Conservation (phyloP, 2,329 filamentous ascomycete genomes). For the Pyrenochaeta sp. region DNA sequence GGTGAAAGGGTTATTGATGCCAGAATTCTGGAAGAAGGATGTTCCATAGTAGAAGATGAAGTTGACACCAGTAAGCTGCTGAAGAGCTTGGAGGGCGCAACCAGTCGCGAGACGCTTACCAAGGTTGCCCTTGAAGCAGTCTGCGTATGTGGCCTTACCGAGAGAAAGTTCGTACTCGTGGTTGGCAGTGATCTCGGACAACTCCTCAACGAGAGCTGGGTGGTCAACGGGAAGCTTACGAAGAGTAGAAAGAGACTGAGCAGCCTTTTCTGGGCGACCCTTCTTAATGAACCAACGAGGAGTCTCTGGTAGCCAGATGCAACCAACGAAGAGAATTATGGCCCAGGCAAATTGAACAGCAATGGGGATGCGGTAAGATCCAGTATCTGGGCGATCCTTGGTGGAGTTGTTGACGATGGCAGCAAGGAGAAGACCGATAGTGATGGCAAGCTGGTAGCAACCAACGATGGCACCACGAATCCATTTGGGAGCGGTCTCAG, state of each 20-base stretch:
- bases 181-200: constrained; percentile 71
- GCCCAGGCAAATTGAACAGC: constrained; percentile 79
- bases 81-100: constrained; percentile 77
- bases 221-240: constrained; percentile 69
- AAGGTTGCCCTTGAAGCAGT: constrained; percentile 57
- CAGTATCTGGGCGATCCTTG: constrained; percentile 62
- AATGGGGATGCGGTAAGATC: constrained; percentile 79
- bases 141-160: constrained; percentile 53
- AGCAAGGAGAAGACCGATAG: constrained; percentile 74
- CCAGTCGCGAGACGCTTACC: constrained; percentile 74
- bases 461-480: constrained; percentile 76
- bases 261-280: constrained; percentile 69
- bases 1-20: constrained; percentile 64
- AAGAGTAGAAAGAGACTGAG: constrained; percentile 68
- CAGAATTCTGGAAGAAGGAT: constrained; percentile 52
- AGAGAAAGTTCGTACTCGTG: constrained; percentile 78
- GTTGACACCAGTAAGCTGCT: constrained; percentile 70
- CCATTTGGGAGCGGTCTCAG: constrained; percentile 77
- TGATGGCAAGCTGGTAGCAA: constrained; percentile 74
- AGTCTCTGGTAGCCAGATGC: constrained; percentile 75
- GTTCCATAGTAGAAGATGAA: constrained; percentile 56
- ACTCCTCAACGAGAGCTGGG: constrained; percentile 67
- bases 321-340: constrained; percentile 69
- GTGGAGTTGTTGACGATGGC: constrained; percentile 73
- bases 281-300: constrained; percentile 75